These are phyloP conservation scores for Ocimum tenuiflorum DNA, from an alignment of 257 asterid species.

Conservation along the genomic window DNA sequence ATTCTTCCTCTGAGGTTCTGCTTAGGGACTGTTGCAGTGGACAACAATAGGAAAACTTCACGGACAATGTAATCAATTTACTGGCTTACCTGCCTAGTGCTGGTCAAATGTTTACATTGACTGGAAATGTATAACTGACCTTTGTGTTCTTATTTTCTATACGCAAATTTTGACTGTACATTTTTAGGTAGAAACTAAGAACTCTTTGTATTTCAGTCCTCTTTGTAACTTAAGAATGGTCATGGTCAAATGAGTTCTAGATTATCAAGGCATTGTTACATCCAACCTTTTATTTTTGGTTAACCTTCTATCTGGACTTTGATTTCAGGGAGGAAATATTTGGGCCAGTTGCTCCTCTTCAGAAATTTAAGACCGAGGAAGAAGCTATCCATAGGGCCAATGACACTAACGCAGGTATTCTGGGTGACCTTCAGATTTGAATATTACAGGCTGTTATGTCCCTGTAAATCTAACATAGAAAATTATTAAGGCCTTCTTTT, in stretches of 20 bases:
- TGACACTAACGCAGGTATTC: slow-evolving; percentile 79
- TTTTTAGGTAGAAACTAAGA: not conserved
- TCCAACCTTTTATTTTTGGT: not conserved
- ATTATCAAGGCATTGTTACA: not conserved
- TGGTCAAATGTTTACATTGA: not conserved
- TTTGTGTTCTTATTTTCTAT: not conserved
- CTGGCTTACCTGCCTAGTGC: not conserved
- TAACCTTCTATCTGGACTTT: slow-evolving; percentile 7
- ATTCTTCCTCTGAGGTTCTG: not conserved
- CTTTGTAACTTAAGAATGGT: not conserved
- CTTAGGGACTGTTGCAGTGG: not conserved
- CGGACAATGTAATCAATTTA: not conserved
- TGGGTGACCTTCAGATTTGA: slow-evolving; percentile 13
- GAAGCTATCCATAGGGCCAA: slow-evolving; percentile 87
- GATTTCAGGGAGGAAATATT: slow-evolving; percentile 74
- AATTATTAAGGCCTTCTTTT: not conserved
- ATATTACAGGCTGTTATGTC: not conserved
- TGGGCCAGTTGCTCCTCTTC: slow-evolving; percentile 96
- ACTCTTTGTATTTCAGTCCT: not conserved
- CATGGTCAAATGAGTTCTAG: not conserved
- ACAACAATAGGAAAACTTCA: not conserved
- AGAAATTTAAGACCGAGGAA: slow-evolving; percentile 86
- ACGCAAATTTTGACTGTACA: not conserved
- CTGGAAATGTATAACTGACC: not conserved
- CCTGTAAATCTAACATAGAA: slow-evolving; percentile 7